Base-by-base conservation (phyloP, 768 basidiomycete genomes). In the Calocybe indica region DNA sequence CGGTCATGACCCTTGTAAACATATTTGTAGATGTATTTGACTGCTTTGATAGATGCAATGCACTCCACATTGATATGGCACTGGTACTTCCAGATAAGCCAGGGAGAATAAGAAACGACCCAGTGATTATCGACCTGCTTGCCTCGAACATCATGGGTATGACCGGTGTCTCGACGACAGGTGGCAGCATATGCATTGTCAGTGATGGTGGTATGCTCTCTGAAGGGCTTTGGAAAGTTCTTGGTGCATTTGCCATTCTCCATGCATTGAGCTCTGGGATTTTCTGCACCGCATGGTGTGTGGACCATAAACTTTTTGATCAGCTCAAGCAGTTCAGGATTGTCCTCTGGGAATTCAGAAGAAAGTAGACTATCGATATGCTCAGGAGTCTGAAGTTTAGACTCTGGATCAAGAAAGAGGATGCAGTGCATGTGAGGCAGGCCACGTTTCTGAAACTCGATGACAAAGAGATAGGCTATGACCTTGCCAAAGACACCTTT, bases 361-460 rank as follows among this genome's bases (percentile, higher is more conserved):
- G 52, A 68, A 35, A 79, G 69, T 31, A 63, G 42, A 12, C 55
- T 49, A 52, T 80, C 70, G 6, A 82, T 58, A 13, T 66, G 61
- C 6, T 57, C 60, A 5, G 71, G 58, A 9, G 59, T 63, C 0
- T 15, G 29, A 2, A 78, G 57, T 47, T 72, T 73, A 47, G 58
- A 34, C 0, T 43, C 43, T 0, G 62, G 39, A 0, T 62, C 32
- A 1, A 81, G 55, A 49, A 74, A 72, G 38, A 82, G 58, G 1
- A 81, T 53, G 7, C 73, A 51, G 55, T 83, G 80, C 53, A 73
- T 70, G 51, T 81, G 78, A 22, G 78, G 78, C 0, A 82, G 68
- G 0, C 76, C 75, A 0, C 72, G 57, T 49, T 81, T 82, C 55
- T 82, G 79, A 53, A 79, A 82, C 50, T 83, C 75, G 43, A 79